Percentiles rank a stretch among this genome's conserved stretches.
Conservation (phyloP, 257 asterid genomes). For the Oldenlandia corymbosa region DNA sequence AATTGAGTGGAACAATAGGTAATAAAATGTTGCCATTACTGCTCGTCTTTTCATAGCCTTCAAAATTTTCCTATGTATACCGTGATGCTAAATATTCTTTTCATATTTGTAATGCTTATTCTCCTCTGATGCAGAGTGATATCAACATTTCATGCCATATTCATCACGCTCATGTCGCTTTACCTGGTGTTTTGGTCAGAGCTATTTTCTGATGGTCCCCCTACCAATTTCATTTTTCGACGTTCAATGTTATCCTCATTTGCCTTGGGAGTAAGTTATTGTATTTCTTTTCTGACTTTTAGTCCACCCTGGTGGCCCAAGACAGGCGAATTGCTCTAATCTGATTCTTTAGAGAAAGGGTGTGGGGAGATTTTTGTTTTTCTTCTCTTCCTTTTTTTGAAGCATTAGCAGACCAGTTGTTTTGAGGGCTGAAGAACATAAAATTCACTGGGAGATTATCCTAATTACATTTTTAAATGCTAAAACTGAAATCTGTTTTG, state of each 20-base stretch:
- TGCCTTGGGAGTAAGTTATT: constrained; percentile 60
- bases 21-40: constrained; percentile 13
- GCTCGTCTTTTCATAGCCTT: background rate
- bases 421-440: background rate
- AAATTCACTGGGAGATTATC: background rate
- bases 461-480: background rate
- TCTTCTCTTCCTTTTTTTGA: background rate
- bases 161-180: constrained; percentile 45
- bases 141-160: constrained; percentile 68
- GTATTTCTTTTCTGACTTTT: background rate
- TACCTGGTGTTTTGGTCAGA: constrained; percentile 61
- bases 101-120: constrained; percentile 7
- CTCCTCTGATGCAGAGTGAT: constrained; percentile 47
- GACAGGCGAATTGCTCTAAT: background rate
- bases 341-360: background rate
- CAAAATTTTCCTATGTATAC: background rate
- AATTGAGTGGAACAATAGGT: constrained; percentile 90
- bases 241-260: constrained; percentile 51
- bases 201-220: constrained; percentile 35
- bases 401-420: background rate
- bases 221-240: constrained; percentile 42
- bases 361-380: background rate
- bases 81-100: background rate
- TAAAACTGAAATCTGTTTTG: background rate
- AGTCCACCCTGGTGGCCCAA: background rate